These are phyloP conservation scores for Cladophialophora psammophila DNA, from an alignment of 2,329 filamentous ascomycete genomes.

Conservation along the genomic window DNA sequence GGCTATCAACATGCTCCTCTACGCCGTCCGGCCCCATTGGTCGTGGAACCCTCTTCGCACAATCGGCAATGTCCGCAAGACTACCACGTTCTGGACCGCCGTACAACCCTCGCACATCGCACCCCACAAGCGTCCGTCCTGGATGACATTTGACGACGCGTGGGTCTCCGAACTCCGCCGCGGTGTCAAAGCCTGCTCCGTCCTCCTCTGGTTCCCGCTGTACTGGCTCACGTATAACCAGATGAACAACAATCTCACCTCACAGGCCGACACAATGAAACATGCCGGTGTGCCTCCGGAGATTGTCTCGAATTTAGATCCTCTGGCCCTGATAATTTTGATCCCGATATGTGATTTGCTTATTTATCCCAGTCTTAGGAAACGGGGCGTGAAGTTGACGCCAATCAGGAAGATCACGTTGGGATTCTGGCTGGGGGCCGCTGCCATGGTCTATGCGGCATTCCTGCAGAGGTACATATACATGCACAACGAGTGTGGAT, in stretches of 20 bases:
- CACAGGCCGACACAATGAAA: slow-evolving; percentile 64
- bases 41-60: slow-evolving; percentile 67
- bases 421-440: slow-evolving; percentile 62
- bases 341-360: slow-evolving; percentile 45
- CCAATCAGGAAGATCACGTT: slow-evolving; percentile 63
- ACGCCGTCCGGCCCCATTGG: slow-evolving; percentile 70
- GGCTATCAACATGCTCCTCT: slow-evolving; percentile 66
- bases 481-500: slow-evolving; percentile 61
- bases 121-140: slow-evolving; percentile 63
- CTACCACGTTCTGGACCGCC: slow-evolving; percentile 68
- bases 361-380: slow-evolving; percentile 65
- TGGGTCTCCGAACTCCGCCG: slow-evolving; percentile 81
- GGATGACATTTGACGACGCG: slow-evolving; percentile 80
- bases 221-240: slow-evolving; percentile 48
- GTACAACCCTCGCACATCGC: slow-evolving; percentile 72
- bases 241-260: slow-evolving; percentile 42
- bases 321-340: slow-evolving; percentile 64
- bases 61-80: slow-evolving; percentile 61
- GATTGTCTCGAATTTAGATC: slow-evolving; percentile 66
- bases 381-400: slow-evolving; percentile 61
- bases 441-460: slow-evolving; percentile 64
- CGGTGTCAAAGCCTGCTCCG: slow-evolving; percentile 72
- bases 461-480: slow-evolving; percentile 68
- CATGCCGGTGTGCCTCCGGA: slow-evolving; percentile 65
- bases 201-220: slow-evolving; percentile 67